A percentile compares a stretch with the other conserved stretches of the same genome.
Conservation (phyloP, 192 early-diverging fungal genomes). For the Lunasporangiospora selenospora region DNA sequence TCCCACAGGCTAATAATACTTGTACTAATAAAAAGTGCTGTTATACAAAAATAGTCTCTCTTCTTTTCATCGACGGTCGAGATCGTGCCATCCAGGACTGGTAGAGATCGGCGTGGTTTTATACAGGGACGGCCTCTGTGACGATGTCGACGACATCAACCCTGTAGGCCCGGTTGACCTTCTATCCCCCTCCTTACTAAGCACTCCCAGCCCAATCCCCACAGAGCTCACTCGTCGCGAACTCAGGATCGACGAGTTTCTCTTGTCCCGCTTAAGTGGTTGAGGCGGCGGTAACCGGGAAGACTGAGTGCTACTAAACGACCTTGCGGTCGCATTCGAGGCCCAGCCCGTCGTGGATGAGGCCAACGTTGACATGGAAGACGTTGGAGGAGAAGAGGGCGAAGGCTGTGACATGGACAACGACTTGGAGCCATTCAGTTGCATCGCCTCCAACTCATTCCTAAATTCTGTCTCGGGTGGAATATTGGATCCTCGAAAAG, state of each 20-base stretch:
- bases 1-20: too few species aligned
- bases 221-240: conserved; percentile 41
- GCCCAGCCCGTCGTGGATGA: not conserved
- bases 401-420: too few species aligned
- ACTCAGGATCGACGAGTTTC: conserved; percentile 45
- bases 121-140: conserved; percentile 8
- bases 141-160: not conserved
- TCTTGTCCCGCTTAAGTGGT: conserved; percentile 39
- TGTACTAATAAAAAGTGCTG: too few species aligned
- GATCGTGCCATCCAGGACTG: conserved; percentile 23
- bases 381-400: not conserved
- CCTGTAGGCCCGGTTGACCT: too few species aligned
- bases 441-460: conserved; percentile 9
- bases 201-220: conserved; percentile 34
- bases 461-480: conserved; percentile 8
- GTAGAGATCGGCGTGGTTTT: conserved; percentile 4
- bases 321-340: conserved; percentile 22
- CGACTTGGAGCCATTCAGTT: conserved; percentile 11
- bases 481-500: not conserved
- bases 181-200: conserved; percentile 33
- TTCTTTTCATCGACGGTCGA: not conserved
- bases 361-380: not conserved
- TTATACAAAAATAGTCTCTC: not conserved
- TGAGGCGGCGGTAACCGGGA: conserved; percentile 24
- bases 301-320: conserved; percentile 37